Percentiles rank a stretch among this genome's conserved stretches.
phyloP scores from a whole-genome alignment of 169 alveolate species.

The Blepharisma undulans region DNA sequence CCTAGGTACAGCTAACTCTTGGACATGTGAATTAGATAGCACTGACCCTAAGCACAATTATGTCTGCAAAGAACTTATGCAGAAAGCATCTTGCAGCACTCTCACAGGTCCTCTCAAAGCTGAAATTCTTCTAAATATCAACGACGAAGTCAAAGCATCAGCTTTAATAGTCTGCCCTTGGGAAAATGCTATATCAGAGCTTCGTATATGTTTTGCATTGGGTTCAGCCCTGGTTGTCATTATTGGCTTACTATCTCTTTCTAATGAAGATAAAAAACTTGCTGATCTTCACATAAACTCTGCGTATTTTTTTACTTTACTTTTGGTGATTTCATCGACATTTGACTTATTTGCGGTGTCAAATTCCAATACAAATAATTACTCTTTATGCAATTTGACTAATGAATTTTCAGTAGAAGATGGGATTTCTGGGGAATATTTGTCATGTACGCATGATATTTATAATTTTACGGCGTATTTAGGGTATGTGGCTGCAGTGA shows the following conservation, averaged over 20 bases:
- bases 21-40: constrained; percentile 18
- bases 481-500: constrained; percentile 15
- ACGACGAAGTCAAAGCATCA: constrained; percentile 9
- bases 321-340: background rate
- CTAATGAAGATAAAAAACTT: background rate
- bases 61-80: constrained; percentile 7
- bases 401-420: background rate
- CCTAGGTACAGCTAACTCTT: background rate
- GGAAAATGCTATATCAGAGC: constrained; percentile 31
- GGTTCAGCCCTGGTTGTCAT: background rate
- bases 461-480: constrained; percentile 2
- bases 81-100: constrained; percentile 17
- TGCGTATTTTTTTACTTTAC: constrained; percentile 13
- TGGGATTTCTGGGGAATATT: background rate
- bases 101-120: constrained; percentile 35
- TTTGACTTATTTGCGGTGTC: constrained; percentile 14
- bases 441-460: background rate
- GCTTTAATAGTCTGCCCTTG: constrained; percentile 20
- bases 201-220: background rate
- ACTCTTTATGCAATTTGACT: constrained; percentile 4
- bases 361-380: background rate
- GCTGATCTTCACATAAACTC: constrained; percentile 31
- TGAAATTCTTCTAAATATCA: background rate
- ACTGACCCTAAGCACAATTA: constrained; percentile 2
- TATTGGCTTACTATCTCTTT: constrained; percentile 11